Evolutionary conservation across 139 green algal species (phyloP).

Genomic region (Asterochloris erici): DNA sequence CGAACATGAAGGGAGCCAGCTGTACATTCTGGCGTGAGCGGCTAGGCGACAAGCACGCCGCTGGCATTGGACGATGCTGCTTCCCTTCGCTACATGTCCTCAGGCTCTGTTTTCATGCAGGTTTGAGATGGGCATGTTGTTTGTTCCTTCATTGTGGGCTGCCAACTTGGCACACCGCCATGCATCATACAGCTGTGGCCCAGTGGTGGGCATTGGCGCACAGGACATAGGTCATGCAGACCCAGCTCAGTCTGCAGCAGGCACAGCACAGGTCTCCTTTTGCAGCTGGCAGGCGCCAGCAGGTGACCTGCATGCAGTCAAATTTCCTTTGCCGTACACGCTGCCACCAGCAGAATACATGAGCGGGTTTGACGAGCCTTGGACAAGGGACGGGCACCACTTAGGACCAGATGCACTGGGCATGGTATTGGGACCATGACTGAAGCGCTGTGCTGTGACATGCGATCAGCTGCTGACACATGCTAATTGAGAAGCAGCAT

Average conservation of each 20-base stretch:
- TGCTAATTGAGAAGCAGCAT: no score
- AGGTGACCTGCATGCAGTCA: not conserved
- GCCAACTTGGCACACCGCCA: not conserved
- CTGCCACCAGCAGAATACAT: no score
- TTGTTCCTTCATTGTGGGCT: constrained; percentile 38
- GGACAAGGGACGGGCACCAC: no score
- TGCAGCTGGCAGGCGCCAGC: not conserved
- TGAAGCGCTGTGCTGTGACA: no score
- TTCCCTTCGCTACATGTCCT: not conserved
- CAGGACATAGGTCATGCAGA: not conserved
- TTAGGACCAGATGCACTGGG: no score
- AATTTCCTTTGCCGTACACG: no score
- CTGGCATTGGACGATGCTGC: not conserved
- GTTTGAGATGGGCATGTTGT: constrained; percentile 81
- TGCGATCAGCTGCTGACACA: no score
- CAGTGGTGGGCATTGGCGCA: not conserved
- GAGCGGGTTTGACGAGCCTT: no score
- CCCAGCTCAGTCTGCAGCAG: not conserved
- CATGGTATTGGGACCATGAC: no score
- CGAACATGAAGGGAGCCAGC: not conserved
- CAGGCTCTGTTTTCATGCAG: not conserved
- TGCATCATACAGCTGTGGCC: not conserved
- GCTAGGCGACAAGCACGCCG: not conserved
- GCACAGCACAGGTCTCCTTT: not conserved
- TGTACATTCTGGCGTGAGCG: not conserved